Base-by-base conservation (phyloP, 257 asterid genomes). In the Echium plantagineum region DNA sequence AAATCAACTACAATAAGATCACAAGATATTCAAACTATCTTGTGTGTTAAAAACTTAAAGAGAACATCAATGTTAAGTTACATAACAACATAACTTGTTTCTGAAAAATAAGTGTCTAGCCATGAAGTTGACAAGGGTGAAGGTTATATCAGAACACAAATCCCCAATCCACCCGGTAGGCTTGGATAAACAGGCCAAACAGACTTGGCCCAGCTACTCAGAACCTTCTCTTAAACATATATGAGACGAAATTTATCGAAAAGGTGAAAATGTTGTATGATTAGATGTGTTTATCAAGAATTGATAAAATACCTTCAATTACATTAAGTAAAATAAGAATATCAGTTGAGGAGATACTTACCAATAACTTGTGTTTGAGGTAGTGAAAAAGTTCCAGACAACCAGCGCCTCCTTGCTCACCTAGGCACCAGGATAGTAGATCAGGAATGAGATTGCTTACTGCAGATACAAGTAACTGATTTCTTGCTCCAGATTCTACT, bases 351-450 rank as follows among this genome's bases (percentile, higher is more conserved):
- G 17, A 15, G 2, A 16, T 58, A 52, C 70, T 65, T 80, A 90
- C 98, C 94, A 93, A 77, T 46, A 89, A 65, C 78, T 93, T 88
- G 81, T 93, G 95, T 60, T 82, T 84, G 74, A 78, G 66, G 72
- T 88, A 93, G 53, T 76, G 82, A 64, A 74, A 80, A 28, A 78
- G 72, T 42, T 77, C 76, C 68, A 68, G 60, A 72, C 66, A 67
- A 38, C 54, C 61, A 31, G 68, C 52, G 38, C 64, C 66, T 63
- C 69, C 81, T 59, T 69, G 74, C 65, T 78, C 68, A 13, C 65
- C 61, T 68, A 78, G 75, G 79, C 85, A 83, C 80, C 79, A 77
- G 67, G 66, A 42, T 58, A 80, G 57, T 31, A 93, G 77, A 49
- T 74, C 70, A 28, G 94, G 90, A 35, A 88, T 77, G 51, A 81